These are phyloP conservation scores for Discostella stelligeroides DNA, from an alignment of 108 stramenopile genomes.

Conservation along the genomic window DNA sequence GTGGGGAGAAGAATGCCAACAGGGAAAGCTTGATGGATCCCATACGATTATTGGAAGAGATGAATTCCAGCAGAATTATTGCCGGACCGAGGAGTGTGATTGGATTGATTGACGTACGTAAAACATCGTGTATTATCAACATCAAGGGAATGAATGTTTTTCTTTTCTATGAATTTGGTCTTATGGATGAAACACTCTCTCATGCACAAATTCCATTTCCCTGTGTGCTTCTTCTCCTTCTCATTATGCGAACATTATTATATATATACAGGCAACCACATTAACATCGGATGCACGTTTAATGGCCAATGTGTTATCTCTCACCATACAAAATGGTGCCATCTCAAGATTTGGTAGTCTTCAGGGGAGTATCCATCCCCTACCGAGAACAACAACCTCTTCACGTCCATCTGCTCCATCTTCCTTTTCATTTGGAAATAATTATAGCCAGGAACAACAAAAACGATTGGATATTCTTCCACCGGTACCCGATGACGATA, in stretches of 20 bases:
- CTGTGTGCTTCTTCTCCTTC: too few relatives aligned
- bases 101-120: conserved; percentile 83
- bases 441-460: conserved; percentile 39
- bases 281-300: conserved; percentile 68
- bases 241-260: neutral
- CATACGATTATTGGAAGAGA: conserved; percentile 76
- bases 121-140: too few relatives aligned
- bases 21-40: conserved; percentile 64
- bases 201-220: too few relatives aligned
- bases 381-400: conserved; percentile 48
- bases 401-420: conserved; percentile 33
- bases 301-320: conserved; percentile 64
- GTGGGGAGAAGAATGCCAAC: conserved; percentile 34
- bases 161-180: conserved; percentile 6
- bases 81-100: conserved; percentile 72
- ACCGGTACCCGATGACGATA: conserved; percentile 81
- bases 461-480: conserved; percentile 60
- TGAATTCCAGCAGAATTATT: conserved; percentile 67
- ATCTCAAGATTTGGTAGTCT: conserved; percentile 65
- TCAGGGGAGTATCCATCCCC: conserved; percentile 55
- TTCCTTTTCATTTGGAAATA: conserved; percentile 47
- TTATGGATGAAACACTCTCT: neutral
- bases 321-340: conserved; percentile 60
- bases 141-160: too few relatives aligned
- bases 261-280: conserved; percentile 59